Evolutionary conservation across 495 filamentous ascomycete genomes (phyloP), one percentile per base, ranked within the genome.

Genomic region (Neurospora discreta): DNA sequence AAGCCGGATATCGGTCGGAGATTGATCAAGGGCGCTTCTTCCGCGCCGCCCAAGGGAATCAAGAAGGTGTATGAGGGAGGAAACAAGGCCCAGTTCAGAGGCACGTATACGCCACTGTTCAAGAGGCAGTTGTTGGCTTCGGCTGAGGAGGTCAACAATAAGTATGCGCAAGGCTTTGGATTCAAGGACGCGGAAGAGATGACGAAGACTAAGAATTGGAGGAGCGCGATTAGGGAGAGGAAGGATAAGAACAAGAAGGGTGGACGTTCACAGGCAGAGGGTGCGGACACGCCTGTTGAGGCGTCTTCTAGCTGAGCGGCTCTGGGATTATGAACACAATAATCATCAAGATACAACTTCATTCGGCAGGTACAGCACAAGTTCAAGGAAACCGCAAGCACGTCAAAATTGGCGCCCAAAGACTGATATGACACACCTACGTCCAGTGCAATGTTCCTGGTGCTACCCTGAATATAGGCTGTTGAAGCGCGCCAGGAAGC

Each of bases 111-210:
- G 1, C 89, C 91, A 0, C 80, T 99, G 43, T 77, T 93, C 82
- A 79, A 92, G 75, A 90, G 88, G 79, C 78, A 80, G 44, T 84
- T 84, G 75, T 85, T 90, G 79, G 88, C 92, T 23, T 76, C 83
- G 13, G 87, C 91, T 39, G 89, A 91, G 72, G 89, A 90, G 60
- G 84, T 91, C 33, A 97, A 97, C 81, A 90, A 90, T 72, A 88
- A 86, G 76, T 97, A 90, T 82, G 89, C 91, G 44, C 85, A 86
- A 74, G 87, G 84, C 72, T 95, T 92, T 81, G 90, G 92, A 39
- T 87, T 82, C 72, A 78, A 79, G 39, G 76, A 74, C 68, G 76
- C 82, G 52, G 84, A 76, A 70, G 85, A 87, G 52, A 78, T 85
- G 82, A 77, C 68, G 15, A 73, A 74, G 67, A 81, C 75, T 5